phyloP scores from a whole-genome alignment of 768 basidiomycete species.

The Lactarius hatsudake region DNA sequence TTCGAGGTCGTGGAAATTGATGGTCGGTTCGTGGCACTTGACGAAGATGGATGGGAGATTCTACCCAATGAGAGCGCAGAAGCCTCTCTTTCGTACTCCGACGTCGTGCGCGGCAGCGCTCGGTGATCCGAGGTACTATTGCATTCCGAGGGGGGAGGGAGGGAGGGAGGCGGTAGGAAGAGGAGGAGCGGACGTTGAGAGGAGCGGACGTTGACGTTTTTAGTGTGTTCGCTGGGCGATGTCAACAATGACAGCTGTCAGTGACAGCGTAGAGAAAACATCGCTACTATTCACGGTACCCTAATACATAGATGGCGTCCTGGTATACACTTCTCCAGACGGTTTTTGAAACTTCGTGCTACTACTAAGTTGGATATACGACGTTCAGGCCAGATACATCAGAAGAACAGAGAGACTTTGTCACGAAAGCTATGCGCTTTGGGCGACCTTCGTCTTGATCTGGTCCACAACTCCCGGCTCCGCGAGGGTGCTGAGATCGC shows the following conservation, averaged over 20 bases:
- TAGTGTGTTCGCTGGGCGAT: conserved; percentile 17
- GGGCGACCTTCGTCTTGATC: conserved; percentile 76
- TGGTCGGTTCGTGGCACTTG: conserved; percentile 20
- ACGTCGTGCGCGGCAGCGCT: conserved; percentile 15
- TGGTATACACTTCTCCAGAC: conserved; percentile 8
- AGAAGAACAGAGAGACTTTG: not conserved
- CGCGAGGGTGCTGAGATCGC: conserved; percentile 90
- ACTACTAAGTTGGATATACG: not conserved
- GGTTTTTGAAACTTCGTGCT: not conserved
- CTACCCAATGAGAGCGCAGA: conserved; percentile 16
- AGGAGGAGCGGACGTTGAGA: not conserved
- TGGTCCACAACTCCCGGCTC: conserved; percentile 83
- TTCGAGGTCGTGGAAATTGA: conserved; percentile 23
- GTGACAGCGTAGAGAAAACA: conserved; percentile 14
- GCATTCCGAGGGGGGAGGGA: not conserved
- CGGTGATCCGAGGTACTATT: not conserved
- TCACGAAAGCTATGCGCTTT: not conserved
- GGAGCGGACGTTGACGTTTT: not conserved
- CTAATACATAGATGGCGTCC: conserved; percentile 18
- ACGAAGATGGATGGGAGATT: conserved; percentile 24
- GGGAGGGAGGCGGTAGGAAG: not conserved
- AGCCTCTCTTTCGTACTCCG: conserved; percentile 16
- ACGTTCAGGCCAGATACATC: not conserved
- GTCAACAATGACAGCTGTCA: conserved; percentile 15
- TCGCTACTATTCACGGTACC: conserved; percentile 22